A percentile compares a stretch with the other conserved stretches of the same genome.
These are phyloP conservation scores for Citrullus mucosospermus DNA, from an alignment of 306 rosid genomes.

Conservation along the genomic window DNA sequence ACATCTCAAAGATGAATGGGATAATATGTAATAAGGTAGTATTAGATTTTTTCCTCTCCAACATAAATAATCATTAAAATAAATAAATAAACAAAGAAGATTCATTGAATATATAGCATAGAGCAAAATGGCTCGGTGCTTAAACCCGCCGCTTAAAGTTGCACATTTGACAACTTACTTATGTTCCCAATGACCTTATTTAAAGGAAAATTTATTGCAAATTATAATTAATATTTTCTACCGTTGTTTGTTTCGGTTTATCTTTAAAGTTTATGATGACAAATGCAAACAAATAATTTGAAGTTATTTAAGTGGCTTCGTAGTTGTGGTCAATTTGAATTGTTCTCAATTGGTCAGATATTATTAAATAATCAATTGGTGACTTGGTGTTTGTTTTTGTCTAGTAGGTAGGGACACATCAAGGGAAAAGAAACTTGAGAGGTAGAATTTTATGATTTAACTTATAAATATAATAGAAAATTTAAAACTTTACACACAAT, in stretches of 20 bases:
- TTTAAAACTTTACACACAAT: too few relatives aligned
- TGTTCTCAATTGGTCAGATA: background rate
- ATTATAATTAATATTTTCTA: too few relatives aligned
- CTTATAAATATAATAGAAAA: too few relatives aligned
- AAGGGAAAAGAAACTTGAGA: too few relatives aligned
- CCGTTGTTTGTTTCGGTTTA: too few relatives aligned
- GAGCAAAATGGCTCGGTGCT: too few relatives aligned
- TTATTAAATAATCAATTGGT: background rate
- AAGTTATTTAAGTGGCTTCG: background rate
- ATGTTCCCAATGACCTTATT: too few relatives aligned
- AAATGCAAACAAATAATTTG: background rate
- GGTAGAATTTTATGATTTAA: too few relatives aligned
- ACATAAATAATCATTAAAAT: too few relatives aligned
- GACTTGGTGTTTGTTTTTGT: background rate
- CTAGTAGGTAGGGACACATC: background rate
- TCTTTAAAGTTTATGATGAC: background rate
- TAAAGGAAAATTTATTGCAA: too few relatives aligned
- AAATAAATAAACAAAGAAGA: background rate
- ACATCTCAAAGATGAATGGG: background rate
- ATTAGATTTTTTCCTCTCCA: too few relatives aligned
- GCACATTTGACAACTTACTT: background rate
- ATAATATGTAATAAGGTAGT: too few relatives aligned
- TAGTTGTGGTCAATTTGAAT: background rate
- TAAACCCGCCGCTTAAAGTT: background rate
- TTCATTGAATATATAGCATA: background rate